Evolutionary conservation across 2,329 filamentous ascomycete species (phyloP).

Genomic region (Cadophora sp.): DNA sequence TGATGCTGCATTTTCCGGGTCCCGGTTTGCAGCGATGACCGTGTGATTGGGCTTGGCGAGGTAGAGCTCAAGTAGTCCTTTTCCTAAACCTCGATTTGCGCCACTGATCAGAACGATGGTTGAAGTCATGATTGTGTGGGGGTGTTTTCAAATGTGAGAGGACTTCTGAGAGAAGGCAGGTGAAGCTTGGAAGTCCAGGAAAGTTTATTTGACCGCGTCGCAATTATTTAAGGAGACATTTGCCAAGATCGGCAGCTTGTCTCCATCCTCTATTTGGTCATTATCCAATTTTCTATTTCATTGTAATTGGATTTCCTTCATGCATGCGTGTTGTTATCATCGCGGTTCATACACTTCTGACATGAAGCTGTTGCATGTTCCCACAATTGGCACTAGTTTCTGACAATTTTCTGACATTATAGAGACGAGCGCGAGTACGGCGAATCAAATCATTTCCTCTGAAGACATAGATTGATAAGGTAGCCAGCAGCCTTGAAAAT

Average conservation of each 20-base stretch:
- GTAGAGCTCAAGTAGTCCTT: constrained; percentile 23
- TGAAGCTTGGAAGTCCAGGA: not conserved
- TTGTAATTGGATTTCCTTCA: not conserved
- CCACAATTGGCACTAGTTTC: not conserved
- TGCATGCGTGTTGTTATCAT: not conserved
- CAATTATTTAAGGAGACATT: not conserved
- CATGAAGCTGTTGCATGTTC: not conserved
- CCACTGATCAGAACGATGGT: not conserved
- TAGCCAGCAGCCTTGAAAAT: not conserved
- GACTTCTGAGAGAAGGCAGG: not conserved
- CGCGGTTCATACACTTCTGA: not conserved
- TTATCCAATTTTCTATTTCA: not conserved
- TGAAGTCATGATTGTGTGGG: not conserved
- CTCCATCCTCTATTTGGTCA: not conserved
- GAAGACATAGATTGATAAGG: not conserved
- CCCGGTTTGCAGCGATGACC: constrained; percentile 24
- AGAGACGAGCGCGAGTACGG: not conserved
- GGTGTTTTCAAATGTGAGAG: too few relatives aligned
- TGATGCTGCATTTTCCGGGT: not conserved
- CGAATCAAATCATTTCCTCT: not conserved
- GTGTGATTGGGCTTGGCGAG: constrained; percentile 21
- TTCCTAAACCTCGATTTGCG: constrained; percentile 19
- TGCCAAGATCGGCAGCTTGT: not conserved
- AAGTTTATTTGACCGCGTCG: not conserved
- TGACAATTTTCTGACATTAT: not conserved